Evolutionary conservation across 129 eudicot genomes (phyloP), one percentile per base, ranked within the genome.

Genomic region (Oenanthe sinensis): DNA sequence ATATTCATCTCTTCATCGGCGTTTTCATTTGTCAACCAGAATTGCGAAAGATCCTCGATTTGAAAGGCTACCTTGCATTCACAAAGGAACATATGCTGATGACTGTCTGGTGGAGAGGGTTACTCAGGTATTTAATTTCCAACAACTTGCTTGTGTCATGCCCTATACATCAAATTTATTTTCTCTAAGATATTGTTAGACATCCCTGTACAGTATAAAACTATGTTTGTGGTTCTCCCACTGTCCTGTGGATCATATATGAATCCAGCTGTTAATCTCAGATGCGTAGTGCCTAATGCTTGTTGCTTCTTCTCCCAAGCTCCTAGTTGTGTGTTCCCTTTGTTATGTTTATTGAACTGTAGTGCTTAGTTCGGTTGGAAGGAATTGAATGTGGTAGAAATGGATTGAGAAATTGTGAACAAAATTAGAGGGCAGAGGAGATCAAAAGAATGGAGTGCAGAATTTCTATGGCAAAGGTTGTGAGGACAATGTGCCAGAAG

Each of bases 21-120:
- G 6, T 46, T 74, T 74, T 46, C 6, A 14, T 45, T 74, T 20
- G 2, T n/a, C n/a, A 46, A 80, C 80, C 84, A 96, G 99, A 85
- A 92, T 92, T 78, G 99, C 99, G 0, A 92, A 96, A 87, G 99
- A 96, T 85, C 97, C 97, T 83, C 90, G 99, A 74, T 96, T 96
- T 84, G 99, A 90, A 84, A 92, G 99, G 82, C 93, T 96, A 74
- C 97, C 99, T 2, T 96, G 99, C 77, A 89, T 90, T 52, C 99
- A 96, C 78, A 96, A 92, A 84, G 97, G 97, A 75, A 96, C 97
- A 16, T 96, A 96, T 77, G 99, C 99, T 80, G 99, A 96, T 90
- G 97, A 96, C 81, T 96, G 99, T 82, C 80, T 96, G 77, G 99
- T 92, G 81, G 97, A 89, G 63, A 87, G 97, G 83, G 97, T 96